A percentile compares a stretch with the other conserved stretches of the same genome.
Evolutionary conservation across 208 protist species (phyloP).

Genomic region (Leishmania turanica): DNA sequence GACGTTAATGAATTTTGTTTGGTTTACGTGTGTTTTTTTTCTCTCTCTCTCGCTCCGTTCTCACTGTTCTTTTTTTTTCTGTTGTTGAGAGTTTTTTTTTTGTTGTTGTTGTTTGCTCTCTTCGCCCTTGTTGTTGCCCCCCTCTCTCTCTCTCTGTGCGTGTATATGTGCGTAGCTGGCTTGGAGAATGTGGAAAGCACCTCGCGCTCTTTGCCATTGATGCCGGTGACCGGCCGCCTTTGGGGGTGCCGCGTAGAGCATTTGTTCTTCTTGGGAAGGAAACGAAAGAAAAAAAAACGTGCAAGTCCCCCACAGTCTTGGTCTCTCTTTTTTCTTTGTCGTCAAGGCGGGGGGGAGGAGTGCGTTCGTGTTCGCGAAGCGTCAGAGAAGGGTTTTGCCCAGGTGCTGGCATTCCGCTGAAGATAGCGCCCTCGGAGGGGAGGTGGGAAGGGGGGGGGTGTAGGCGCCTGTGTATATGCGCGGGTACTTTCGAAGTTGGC

Average conservation of each 20-base stretch:
- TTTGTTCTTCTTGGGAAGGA: neutral
- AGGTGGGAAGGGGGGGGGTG: neutral
- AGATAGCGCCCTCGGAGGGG: neutral
- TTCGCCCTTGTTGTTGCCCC: neutral
- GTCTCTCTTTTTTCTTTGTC: neutral
- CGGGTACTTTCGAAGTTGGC: neutral
- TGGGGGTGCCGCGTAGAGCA: neutral
- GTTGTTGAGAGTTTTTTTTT: neutral
- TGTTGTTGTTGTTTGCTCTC: neutral
- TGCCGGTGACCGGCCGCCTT: neutral
- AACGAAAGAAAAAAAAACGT: neutral
- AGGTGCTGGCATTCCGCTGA: neutral
- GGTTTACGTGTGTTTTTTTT: conserved; percentile 1
- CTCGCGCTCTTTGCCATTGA: neutral
- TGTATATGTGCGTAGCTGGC: neutral
- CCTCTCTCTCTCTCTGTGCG: neutral
- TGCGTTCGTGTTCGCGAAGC: neutral
- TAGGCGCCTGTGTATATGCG: neutral
- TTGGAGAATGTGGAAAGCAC: neutral
- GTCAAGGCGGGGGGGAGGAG: neutral
- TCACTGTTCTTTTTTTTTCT: conserved; percentile 2
- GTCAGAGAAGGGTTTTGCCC: neutral
- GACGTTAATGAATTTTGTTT: conserved; percentile 1
- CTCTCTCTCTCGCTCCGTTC: neutral
- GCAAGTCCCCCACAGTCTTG: neutral